A percentile compares a stretch with the other conserved stretches of the same genome.
phyloP scores from a whole-genome alignment of 345 rosid species.

The Aquilaria malaccensis region DNA sequence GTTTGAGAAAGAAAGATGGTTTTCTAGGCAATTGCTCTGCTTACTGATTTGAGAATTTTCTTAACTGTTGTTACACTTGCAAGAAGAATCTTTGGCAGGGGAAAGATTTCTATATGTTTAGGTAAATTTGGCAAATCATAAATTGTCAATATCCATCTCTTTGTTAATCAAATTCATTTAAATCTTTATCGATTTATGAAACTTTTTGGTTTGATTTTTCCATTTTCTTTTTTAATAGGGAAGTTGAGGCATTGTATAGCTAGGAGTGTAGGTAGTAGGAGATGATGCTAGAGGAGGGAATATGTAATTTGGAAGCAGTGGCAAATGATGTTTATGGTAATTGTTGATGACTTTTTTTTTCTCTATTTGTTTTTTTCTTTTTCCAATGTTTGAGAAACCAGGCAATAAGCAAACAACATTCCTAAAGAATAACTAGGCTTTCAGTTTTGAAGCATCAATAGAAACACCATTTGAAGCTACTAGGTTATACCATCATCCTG shows the following conservation, averaged over 20 bases:
- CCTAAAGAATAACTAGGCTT: not conserved
- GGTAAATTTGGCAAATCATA: constrained; percentile 26
- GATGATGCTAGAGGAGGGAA: constrained; percentile 51
- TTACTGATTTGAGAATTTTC: constrained; percentile 51
- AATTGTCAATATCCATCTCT: constrained; percentile 1
- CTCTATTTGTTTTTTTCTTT: not conserved
- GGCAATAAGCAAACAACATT: not conserved
- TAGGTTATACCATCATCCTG: too few relatives aligned
- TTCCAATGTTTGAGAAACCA: not conserved
- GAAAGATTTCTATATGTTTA: constrained; percentile 89
- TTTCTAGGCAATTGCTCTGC: constrained; percentile 17
- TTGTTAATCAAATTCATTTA: not conserved
- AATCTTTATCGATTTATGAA: constrained; percentile 5
- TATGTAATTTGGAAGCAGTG: constrained; percentile 10
- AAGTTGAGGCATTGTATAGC: constrained; percentile 92
- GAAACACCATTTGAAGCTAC: too few relatives aligned
- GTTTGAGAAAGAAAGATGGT: constrained; percentile 23
- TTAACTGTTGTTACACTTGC: constrained; percentile 71
- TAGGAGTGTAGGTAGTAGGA: constrained; percentile 64
- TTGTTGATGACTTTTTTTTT: constrained; percentile 7
- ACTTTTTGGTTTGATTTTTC: not conserved
- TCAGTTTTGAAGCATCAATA: too few relatives aligned
- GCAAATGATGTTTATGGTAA: constrained; percentile 17
- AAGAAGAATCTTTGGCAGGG: constrained; percentile 72
- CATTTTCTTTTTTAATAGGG: constrained; percentile 31